Evolutionary conservation across 139 green algal species (phyloP), one percentile per base, ranked within the genome.

Genomic region (Bryopsis sp.): DNA sequence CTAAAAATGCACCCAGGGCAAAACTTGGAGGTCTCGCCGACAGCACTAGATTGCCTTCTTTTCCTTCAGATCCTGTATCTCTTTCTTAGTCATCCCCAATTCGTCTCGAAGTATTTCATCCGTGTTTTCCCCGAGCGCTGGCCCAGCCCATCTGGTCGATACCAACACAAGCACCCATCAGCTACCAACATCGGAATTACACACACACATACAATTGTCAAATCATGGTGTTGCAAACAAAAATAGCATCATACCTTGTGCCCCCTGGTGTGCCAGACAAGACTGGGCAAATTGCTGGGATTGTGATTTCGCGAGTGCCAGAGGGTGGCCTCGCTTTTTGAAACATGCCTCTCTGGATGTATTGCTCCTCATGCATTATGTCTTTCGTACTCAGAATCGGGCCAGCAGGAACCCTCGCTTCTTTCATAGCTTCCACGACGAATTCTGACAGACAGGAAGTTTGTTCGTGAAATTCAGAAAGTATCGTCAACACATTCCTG

Each of bases 211-310:
- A 54, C 43, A 54, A n/a, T n/a, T n/a, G n/a, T n/a, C n/a, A n/a
- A n/a, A n/a, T n/a, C n/a, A n/a, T n/a, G n/a, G n/a, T n/a, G 43
- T 54, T 54, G 43, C 43, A 54, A 11, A 54, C 43, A 19, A 54
- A 54, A 19, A 11, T 26, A 11, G 43, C 43, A 54, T 19, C 43
- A 19, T 19, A 54, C 43, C 43, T 54, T 54, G 43, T 54, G 43
- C 15, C 11, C 19, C 43, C 43, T 19, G 43, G 43, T 26, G 43
- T 54, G 15, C 19, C 19, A 54, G 43, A 54, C 11, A 54, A 19
- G 11, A 54, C 19, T 11, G 43, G 43, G 11, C 11, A 19, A 11
- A 54, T 54, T 19, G 43, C 43, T 19, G 43, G 43, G 43, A 54
- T 54, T 19, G 43, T 54, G 15, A 54, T 19, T 54, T 54, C 19